A percentile compares a stretch with the other conserved stretches of the same genome.
Conservation (phyloP, 345 rosid genomes). For the thale cress (Arabidopsis thaliana) region TAIR10.1 NC_003075.7:14189501-14190000, state of each 20-base stretch:
- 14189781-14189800: neutral
- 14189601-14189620: neutral
- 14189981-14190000: slow-evolving; percentile 32
- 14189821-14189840: neutral
- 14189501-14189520: slow-evolving; percentile 48
- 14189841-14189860: neutral
- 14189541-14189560: slow-evolving; percentile 8
- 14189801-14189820: neutral
- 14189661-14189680: neutral
- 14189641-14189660: neutral
- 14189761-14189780: neutral
- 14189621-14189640: neutral
- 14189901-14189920: neutral
- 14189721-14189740: neutral
- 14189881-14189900: neutral
- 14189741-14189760: neutral
- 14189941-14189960: slow-evolving; percentile 31
- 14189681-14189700: neutral
- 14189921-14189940: slow-evolving; percentile 35
- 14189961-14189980: slow-evolving; percentile 37
- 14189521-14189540: slow-evolving; percentile 46
- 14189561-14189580: neutral
- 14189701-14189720: neutral
- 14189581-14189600: neutral
- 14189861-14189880: neutral